Conservation (phyloP, 2,329 filamentous ascomycete species). For the Trichoderma atrobrunneum region DNA sequence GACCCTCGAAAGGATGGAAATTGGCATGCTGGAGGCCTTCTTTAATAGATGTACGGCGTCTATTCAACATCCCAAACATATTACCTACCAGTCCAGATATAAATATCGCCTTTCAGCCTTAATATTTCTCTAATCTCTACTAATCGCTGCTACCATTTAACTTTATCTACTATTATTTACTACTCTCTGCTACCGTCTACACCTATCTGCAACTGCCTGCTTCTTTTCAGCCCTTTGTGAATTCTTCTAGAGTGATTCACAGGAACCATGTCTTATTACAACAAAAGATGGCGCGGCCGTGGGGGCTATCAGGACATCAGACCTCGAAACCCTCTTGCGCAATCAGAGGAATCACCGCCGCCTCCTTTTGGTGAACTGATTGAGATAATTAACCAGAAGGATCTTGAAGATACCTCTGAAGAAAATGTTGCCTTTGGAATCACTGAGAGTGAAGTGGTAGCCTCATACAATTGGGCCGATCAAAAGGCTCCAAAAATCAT, state of each 20-base stretch:
- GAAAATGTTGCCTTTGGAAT: slow-evolving; percentile 26
- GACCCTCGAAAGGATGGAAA: too few species aligned
- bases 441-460: slow-evolving; percentile 38
- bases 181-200: too few species aligned
- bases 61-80: not conserved
- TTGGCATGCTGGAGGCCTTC: too few species aligned
- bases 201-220: too few species aligned
- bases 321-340: not conserved
- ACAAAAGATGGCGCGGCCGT: not conserved
- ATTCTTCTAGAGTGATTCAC: not conserved
- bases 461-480: slow-evolving; percentile 52
- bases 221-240: not conserved
- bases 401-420: not conserved
- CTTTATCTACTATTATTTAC: not conserved
- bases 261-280: not conserved
- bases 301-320: not conserved
- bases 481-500: slow-evolving; percentile 40
- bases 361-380: slow-evolving; percentile 27
- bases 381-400: slow-evolving; percentile 21
- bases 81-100: not conserved
- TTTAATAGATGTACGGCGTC: not conserved
- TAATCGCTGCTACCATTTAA: not conserved
- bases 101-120: not conserved
- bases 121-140: too few species aligned
- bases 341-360: slow-evolving; percentile 15